Percentiles rank a stretch among this genome's conserved stretches.
Conservation (phyloP, 345 rosid species). For the Adansonia digitata region DNA sequence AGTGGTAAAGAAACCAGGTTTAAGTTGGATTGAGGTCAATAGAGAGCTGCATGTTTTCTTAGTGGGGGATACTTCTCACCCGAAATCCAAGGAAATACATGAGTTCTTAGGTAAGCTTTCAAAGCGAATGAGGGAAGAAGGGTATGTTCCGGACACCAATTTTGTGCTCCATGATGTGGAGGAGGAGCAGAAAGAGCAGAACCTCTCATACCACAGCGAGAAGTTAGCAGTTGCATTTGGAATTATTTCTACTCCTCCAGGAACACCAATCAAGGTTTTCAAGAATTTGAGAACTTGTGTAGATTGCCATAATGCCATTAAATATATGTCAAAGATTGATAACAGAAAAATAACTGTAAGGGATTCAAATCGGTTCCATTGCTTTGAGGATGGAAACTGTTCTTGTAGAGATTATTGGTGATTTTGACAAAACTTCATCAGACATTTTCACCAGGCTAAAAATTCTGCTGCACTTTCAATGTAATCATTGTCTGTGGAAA, state of each 20-base stretch:
- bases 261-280: conserved; percentile 62
- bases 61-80: conserved; percentile 71
- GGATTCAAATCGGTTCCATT: conserved; percentile 79
- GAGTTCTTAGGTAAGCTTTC: conserved; percentile 50
- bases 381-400: conserved; percentile 76
- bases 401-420: conserved; percentile 91
- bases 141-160: conserved; percentile 67
- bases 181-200: conserved; percentile 88
- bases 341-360: conserved; percentile 67
- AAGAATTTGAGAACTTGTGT: conserved; percentile 90
- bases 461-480: not conserved
- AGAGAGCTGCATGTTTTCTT: conserved; percentile 60
- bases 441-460: conserved; percentile 2
- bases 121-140: conserved; percentile 71
- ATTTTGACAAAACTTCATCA: conserved; percentile 3
- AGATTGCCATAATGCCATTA: conserved; percentile 86
- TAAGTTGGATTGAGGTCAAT: conserved; percentile 76
- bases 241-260: conserved; percentile 57
- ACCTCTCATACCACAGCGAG: conserved; percentile 80
- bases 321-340: conserved; percentile 68
- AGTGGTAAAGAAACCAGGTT: conserved; percentile 67
- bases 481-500: not conserved
- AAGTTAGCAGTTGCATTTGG: conserved; percentile 90
- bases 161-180: conserved; percentile 84
- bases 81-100: conserved; percentile 50